Conservation (phyloP, 2,329 filamentous ascomycete species). For the Rasamsonia emersonii region DNA sequence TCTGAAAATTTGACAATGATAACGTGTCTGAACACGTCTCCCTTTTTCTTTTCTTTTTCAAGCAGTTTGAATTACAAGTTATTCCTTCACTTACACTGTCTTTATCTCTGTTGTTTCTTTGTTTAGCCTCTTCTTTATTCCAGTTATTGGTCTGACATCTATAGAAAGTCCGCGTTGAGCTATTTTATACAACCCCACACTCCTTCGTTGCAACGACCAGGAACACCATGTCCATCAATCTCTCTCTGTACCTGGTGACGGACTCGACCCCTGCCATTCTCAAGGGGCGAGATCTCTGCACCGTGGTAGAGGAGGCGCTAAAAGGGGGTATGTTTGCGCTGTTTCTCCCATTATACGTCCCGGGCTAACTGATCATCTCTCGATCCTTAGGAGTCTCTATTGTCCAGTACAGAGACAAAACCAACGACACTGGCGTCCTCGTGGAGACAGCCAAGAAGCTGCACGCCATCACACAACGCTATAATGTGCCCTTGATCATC, state of each 20-base stretch:
- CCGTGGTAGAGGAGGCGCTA: slow-evolving; percentile 67
- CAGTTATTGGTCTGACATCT: too few species aligned
- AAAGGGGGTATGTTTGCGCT: slow-evolving; percentile 50
- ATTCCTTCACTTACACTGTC: too few species aligned
- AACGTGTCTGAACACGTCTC: too few species aligned
- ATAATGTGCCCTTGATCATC: slow-evolving; percentile 73
- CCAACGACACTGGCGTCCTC: slow-evolving; percentile 61
- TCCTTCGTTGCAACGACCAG: slow-evolving; percentile 7
- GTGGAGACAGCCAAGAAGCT: slow-evolving; percentile 63
- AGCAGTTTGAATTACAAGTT: too few species aligned
- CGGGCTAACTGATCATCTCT: too few species aligned
- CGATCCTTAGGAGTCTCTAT: slow-evolving; percentile 59
- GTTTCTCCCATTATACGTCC: too few species aligned
- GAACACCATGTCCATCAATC: slow-evolving; percentile 46
- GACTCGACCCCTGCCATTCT: slow-evolving; percentile 85
- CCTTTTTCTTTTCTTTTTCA: too few species aligned
- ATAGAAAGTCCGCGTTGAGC: too few species aligned
- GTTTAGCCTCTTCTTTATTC: too few species aligned
- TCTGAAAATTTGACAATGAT: too few species aligned
- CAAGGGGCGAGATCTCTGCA: slow-evolving; percentile 57
- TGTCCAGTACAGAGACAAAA: slow-evolving; percentile 89
- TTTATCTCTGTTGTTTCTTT: too few species aligned
- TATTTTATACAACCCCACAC: too few species aligned
- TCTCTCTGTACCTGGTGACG: slow-evolving; percentile 83
- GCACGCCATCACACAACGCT: slow-evolving; percentile 58